Evolutionary conservation across 768 basidiomycete species (phyloP), one percentile per base, ranked within the genome.

Genomic region (Boletus reticuloceps): DNA sequence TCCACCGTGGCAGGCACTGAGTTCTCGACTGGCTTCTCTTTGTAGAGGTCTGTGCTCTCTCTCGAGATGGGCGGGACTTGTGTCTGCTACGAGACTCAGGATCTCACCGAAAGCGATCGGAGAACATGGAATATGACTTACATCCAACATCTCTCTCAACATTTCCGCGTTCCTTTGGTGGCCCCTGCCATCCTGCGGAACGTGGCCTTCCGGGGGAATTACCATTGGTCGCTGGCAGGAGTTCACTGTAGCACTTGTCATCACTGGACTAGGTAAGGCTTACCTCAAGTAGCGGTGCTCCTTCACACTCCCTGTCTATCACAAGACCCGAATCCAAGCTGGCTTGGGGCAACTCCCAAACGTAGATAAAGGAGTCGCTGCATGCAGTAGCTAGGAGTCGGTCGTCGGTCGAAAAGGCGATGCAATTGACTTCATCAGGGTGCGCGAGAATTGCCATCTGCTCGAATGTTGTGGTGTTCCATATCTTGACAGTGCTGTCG

Each of bases 371-470:
- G 40, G 69, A 62, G 46, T 69, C 68, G 43, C 62, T 68, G 42
- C 70, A 69, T 22, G 65, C 68, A 8, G 69, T 71, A 19, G 71
- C 69, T n/a, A 70, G 47, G 49, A 60, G 61, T 53, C 67, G 53
- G 50, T 65, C 65, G 57, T 73, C 69, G 46, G 49, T 27, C 4
- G 69, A 70, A 56, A 72, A 72, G 43, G 69, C 37, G 47, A 67
- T 43, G 22, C 62, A 72, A 19, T 65, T 64, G 44, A 72, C 69
- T 36, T 67, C 66, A 25, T 69, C 49, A 7, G 59, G 60, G 43
- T 67, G 66, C 29, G 32, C 44, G 27, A 67, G 48, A 38, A 48
- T 54, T 20, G 67, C 67, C 51, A 67, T 50, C 42, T 62, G 62
- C 34, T 67, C 62, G 17, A 67, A 57, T 11, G 64, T 70, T 5